These are phyloP conservation scores for Bocquillonia castaneifolia DNA, from an alignment of 441 rosid genomes.

Conservation along the genomic window DNA sequence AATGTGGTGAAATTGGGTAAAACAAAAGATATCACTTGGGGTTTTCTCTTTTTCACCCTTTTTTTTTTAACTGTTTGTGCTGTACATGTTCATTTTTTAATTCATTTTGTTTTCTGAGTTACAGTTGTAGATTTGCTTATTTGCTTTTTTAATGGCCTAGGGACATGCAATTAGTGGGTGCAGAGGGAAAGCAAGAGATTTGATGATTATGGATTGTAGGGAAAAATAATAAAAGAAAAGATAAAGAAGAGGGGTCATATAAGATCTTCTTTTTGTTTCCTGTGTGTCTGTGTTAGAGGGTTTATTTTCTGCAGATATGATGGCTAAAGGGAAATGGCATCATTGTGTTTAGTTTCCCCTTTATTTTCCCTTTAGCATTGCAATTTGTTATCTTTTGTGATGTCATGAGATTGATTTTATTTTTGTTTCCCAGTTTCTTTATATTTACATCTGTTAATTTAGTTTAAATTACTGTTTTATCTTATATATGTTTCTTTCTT, in stretches of 20 bases:
- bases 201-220: conserved; percentile 2
- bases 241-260: background rate
- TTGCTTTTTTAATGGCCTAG: conserved; percentile 16
- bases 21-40: background rate
- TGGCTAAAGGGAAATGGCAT: conserved; percentile 1
- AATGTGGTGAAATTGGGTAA: conserved; percentile 21
- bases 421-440: background rate
- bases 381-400: background rate
- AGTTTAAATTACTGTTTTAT: too few relatives aligned
- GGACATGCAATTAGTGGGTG: conserved; percentile 8
- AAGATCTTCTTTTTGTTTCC: conserved; percentile 6
- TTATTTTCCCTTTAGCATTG: background rate
- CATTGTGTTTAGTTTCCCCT: background rate
- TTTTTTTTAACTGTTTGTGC: conserved; percentile 4
- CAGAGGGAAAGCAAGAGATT: conserved; percentile 1
- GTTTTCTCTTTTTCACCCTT: conserved; percentile 10
- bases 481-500: too few relatives aligned
- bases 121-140: conserved; percentile 15
- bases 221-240: background rate
- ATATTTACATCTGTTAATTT: background rate
- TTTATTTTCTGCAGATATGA: background rate
- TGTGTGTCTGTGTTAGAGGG: conserved; percentile 9
- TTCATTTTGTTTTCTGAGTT: background rate
- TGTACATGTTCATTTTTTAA: conserved; percentile 18
- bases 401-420: background rate